Conservation (phyloP, 768 basidiomycete species). For the Panellus pusillus region DNA sequence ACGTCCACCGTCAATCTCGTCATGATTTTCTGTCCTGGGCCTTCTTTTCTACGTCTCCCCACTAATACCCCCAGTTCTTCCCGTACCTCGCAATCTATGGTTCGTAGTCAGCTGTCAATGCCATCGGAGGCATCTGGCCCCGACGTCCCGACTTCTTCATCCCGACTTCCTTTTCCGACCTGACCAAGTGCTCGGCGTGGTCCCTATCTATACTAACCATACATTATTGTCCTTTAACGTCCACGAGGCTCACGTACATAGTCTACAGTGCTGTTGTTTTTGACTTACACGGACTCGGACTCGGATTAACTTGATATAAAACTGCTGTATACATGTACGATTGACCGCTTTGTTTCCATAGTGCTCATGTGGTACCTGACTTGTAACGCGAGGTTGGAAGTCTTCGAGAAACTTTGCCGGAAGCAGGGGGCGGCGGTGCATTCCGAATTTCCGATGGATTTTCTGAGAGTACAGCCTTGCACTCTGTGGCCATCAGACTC, state of each 20-base stretch:
- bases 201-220: not conserved
- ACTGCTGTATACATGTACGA: no score
- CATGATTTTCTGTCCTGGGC: not conserved
- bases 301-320: no score
- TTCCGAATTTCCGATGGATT: no score
- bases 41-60: not conserved
- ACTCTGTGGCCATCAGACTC: no score
- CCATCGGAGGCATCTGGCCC: constrained; percentile 14
- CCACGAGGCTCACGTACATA: not conserved
- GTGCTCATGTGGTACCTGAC: no score
- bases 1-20: constrained; percentile 4
- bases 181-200: constrained; percentile 21
- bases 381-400: no score
- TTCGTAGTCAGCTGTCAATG: not conserved
- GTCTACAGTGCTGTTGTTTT: not conserved
- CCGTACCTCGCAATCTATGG: not conserved
- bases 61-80: constrained; percentile 3
- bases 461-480: no score
- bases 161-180: constrained; percentile 3
- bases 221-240: not conserved
- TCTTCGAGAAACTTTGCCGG: no score
- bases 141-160: constrained; percentile 1
- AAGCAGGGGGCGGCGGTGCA: no score
- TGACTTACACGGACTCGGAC: no score
- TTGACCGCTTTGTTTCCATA: no score